These are phyloP conservation scores for Thalia dealbata DNA, from an alignment of 176 grass and related monocot genomes.

Conservation along the genomic window DNA sequence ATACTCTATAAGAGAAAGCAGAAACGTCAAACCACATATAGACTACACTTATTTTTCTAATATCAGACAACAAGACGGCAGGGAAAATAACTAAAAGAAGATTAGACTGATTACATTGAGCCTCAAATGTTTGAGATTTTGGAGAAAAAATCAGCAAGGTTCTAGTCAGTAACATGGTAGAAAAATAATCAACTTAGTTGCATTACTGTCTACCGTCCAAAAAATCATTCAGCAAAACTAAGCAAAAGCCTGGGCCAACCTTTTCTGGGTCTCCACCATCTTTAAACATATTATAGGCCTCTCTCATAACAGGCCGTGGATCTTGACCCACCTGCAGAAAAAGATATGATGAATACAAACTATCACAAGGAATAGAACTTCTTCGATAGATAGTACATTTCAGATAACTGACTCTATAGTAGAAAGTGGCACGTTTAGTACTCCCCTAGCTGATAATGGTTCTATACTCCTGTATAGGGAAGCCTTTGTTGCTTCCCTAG, in stretches of 20 bases:
- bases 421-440: background rate
- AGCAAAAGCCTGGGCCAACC: constrained; percentile 21
- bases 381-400: background rate
- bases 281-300: constrained; percentile 59
- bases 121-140: background rate
- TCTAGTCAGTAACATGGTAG: background rate
- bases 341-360: background rate
- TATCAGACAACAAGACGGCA: too few relatives aligned
- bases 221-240: background rate
- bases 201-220: background rate
- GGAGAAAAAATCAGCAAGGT: background rate
- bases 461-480: too few relatives aligned
- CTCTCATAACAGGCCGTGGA: constrained; percentile 60
- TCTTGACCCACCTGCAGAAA: constrained; percentile 54
- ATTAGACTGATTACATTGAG: background rate
- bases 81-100: too few relatives aligned
- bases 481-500: background rate
- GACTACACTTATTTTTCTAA: too few relatives aligned
- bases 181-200: background rate
- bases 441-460: background rate
- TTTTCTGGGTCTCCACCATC: constrained; percentile 68
- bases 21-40: too few relatives aligned
- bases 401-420: background rate
- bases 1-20: too few relatives aligned
- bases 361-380: too few relatives aligned